phyloP scores from a whole-genome alignment of 192 early-diverging fungal genomes.

The Radiomyces spectabilis region DNA sequence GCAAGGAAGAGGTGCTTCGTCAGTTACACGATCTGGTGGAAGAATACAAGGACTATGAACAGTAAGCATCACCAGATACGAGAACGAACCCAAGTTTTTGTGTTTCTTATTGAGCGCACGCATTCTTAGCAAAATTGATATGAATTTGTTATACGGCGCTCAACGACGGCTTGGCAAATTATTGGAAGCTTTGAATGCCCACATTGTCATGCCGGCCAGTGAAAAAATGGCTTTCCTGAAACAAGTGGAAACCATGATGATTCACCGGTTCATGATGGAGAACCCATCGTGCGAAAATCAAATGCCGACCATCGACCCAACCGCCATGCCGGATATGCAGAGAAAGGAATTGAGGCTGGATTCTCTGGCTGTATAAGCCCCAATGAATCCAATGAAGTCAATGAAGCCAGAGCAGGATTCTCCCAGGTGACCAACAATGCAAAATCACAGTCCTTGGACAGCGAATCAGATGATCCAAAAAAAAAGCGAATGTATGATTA shows the following conservation, averaged over 20 bases:
- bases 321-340: too few relatives aligned
- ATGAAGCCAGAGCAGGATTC: too few relatives aligned
- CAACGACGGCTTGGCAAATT: conserved; percentile 10
- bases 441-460: too few relatives aligned
- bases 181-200: neutral
- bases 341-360: too few relatives aligned
- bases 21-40: conserved; percentile 48
- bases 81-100: neutral
- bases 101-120: neutral
- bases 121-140: conserved; percentile 2
- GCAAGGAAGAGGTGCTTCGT: conserved; percentile 40
- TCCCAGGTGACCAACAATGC: too few relatives aligned
- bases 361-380: too few relatives aligned
- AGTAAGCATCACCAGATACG: conserved; percentile 28
- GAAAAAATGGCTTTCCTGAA: neutral
- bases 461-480: too few relatives aligned
- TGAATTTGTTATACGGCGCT: neutral
- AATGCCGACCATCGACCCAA: too few relatives aligned
- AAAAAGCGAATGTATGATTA: too few relatives aligned
- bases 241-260: neutral
- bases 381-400: too few relatives aligned
- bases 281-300: too few relatives aligned
- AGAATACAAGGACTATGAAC: conserved; percentile 48
- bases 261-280: too few relatives aligned
- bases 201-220: neutral